These are phyloP conservation scores for Coleophoma crateriformis DNA, from an alignment of 2,329 filamentous ascomycete genomes.

Conservation along the genomic window DNA sequence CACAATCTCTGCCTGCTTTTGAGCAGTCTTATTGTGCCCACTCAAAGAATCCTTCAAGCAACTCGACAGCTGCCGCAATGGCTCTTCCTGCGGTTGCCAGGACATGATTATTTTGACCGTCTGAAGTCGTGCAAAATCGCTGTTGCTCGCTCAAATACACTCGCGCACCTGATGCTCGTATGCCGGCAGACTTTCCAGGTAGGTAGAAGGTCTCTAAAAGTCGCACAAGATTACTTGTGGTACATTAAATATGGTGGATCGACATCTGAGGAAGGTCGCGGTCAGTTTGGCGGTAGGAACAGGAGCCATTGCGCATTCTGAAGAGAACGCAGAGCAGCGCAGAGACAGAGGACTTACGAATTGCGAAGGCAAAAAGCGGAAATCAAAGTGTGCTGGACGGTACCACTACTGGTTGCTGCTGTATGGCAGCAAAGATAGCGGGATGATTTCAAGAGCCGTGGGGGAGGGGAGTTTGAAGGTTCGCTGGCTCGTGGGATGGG, in stretches of 20 bases:
- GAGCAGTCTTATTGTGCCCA: constrained; percentile 69
- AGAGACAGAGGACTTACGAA: background rate
- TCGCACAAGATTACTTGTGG: constrained; percentile 26
- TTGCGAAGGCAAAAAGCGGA: background rate
- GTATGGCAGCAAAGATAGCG: no score
- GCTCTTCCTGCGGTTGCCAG: constrained; percentile 88
- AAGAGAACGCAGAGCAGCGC: background rate
- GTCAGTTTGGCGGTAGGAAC: constrained; percentile 8
- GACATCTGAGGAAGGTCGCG: constrained; percentile 17
- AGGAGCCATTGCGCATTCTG: background rate
- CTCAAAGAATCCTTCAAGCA: constrained; percentile 91
- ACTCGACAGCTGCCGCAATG: constrained; percentile 80
- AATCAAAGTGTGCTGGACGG: background rate
- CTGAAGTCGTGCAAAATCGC: constrained; percentile 10
- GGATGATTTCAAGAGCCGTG: no score
- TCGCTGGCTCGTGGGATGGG: no score
- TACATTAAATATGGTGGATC: constrained; percentile 20
- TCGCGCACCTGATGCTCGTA: no score
- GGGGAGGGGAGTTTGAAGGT: no score
- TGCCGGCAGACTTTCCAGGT: constrained; percentile 2
- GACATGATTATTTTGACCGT: constrained; percentile 52
- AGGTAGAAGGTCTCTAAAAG: constrained; percentile 14
- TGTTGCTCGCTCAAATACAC: background rate
- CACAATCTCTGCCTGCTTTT: constrained; percentile 87
- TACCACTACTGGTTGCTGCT: no score